Evolutionary conservation across 2,329 filamentous ascomycete species (phyloP), one percentile per base, ranked within the genome.

Genomic region (Kalmusia sp.): DNA sequence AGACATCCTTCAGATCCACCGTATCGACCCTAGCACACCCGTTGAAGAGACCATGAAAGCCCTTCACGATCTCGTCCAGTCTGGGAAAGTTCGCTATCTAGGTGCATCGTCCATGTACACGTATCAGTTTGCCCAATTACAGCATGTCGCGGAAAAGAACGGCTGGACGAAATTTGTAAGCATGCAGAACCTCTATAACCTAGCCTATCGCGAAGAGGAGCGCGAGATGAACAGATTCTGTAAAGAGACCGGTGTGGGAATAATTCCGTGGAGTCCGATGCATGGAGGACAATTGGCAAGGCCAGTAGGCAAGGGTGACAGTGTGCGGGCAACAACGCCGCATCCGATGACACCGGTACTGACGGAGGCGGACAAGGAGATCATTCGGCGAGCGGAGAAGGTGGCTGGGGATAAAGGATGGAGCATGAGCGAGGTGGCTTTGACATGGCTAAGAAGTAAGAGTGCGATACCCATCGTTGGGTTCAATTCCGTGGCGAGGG

Each of bases 11-110:
- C 82, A 86, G 64, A 80, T 87, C 45, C 85, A 87, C 62, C 78
- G 84, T 1, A 76, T 84, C 3, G 83, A 87, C 59, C 73, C 70
- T 3, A 74, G 78, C 2, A 79, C 77, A 3, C 78, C 80, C 0
- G 67, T 77, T 3, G 82, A 84, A 52, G 83, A 86, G 66, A 85
- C 82, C n/a, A 85, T 86, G 84, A 72, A 76, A 34, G 81, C 81
- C 3, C 70, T 85, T 4, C 77, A 86, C 51, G 83, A 86, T 33
- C 73, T 86, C 0, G 77, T 86, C 0, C 69, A 78, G 33, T 78
- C 70, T n/a, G 83, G 84, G 1, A 82, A 82, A 59, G 82, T 83
- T 7, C 72, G 66, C 30, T 68, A 70, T 41, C 48, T 70, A 22
- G 64, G 67, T 3, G 67, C 60, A 14, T 40, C 33, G 1, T 38